phyloP scores from a whole-genome alignment of 148 eudicot species.

The Rhododendron kiyosumense region DNA sequence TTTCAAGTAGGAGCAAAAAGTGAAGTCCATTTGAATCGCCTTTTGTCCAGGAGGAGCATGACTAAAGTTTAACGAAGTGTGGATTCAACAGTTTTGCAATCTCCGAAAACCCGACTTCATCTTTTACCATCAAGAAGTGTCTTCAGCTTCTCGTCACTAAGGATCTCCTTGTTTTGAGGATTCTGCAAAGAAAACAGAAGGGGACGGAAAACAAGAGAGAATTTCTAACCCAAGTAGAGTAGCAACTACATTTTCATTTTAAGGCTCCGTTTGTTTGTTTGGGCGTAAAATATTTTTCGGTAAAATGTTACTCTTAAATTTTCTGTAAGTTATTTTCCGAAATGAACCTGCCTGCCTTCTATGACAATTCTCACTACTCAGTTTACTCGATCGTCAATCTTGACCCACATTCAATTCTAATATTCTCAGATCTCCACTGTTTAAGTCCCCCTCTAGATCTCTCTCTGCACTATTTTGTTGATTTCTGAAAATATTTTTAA shows the following conservation, averaged over 20 bases:
- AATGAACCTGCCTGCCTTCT: no score
- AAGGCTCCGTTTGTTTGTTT: no score
- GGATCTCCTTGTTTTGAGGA: constrained; percentile 48
- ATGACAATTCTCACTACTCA: no score
- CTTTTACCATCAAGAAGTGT: constrained; percentile 34
- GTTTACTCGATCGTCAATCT: no score
- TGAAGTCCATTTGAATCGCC: background rate
- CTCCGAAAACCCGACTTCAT: constrained; percentile 43
- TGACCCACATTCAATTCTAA: no score
- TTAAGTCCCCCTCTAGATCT: no score
- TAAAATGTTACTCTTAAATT: no score
- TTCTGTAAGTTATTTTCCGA: no score
- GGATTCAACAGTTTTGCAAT: constrained; percentile 38
- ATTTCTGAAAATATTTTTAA: no score
- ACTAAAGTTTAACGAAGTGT: constrained; percentile 44
- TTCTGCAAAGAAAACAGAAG: constrained; percentile 30
- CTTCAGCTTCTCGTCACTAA: constrained; percentile 63
- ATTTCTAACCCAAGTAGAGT: background rate
- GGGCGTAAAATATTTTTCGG: no score
- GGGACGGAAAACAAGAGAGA: background rate
- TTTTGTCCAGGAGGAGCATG: background rate
- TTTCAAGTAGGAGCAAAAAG: background rate
- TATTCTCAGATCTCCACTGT: no score
- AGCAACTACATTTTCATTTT: background rate
- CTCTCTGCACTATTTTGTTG: no score